Percentiles rank a stretch among this genome's conserved stretches.
phyloP scores from a whole-genome alignment of 495 filamentous ascomycete species.

The Coniosporium apollinis region DNA sequence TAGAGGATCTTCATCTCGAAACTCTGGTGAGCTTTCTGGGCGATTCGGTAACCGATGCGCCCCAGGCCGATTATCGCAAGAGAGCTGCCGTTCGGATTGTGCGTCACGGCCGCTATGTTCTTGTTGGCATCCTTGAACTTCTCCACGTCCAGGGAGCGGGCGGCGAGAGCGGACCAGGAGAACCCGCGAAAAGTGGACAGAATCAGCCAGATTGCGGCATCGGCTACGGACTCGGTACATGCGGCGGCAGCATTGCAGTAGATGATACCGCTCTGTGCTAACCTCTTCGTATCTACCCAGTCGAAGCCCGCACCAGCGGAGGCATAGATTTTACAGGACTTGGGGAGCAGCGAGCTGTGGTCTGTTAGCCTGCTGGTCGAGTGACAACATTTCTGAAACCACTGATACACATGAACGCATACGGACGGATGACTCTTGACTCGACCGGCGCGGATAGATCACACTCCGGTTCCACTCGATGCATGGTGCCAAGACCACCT shows the following conservation, averaged over 20 bases:
- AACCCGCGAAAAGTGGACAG: slow-evolving; percentile 49
- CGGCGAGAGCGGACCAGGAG: slow-evolving; percentile 40
- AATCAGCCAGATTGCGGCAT: slow-evolving; percentile 46
- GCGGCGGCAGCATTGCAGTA: slow-evolving; percentile 57
- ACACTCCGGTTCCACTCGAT: neutral
- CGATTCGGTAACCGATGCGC: slow-evolving; percentile 51
- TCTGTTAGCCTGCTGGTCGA: neutral
- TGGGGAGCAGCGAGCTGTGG: slow-evolving; percentile 36
- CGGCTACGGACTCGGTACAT: slow-evolving; percentile 51
- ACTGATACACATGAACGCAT: no score
- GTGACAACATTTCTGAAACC: neutral
- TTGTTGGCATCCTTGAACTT: slow-evolving; percentile 40
- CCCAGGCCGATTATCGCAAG: slow-evolving; percentile 52
- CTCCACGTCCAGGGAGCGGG: slow-evolving; percentile 22
- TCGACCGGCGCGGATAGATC: no score
- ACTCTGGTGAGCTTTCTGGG: slow-evolving; percentile 38
- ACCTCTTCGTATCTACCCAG: slow-evolving; percentile 53
- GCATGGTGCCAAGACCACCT: no score
- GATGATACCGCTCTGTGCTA: slow-evolving; percentile 50
- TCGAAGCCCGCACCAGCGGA: slow-evolving; percentile 62
- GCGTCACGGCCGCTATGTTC: slow-evolving; percentile 34
- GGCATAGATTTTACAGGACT: slow-evolving; percentile 48
- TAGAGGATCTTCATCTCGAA: slow-evolving; percentile 57
- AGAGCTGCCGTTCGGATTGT: slow-evolving; percentile 37
- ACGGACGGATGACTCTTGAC: no score